Base-by-base conservation (phyloP, 257 asterid genomes). In the Gardenia jasminoides region DNA sequence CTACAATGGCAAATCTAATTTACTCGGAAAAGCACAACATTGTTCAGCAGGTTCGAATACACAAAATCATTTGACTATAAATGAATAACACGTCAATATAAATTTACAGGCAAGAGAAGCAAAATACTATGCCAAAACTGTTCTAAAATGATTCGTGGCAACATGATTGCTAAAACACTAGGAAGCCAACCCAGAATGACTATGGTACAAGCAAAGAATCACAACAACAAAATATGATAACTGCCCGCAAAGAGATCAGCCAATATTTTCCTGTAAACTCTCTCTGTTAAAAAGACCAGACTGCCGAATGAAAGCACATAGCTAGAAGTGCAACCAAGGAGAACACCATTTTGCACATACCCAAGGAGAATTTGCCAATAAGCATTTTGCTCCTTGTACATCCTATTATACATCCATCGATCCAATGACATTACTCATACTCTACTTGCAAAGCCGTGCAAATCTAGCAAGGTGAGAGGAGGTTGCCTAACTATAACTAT, bases 51-150 rank as follows among this genome's bases (percentile, higher is more conserved):
- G 3, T 74, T 31, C 77, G 11, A 17, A 6, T n/a, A 28, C 66
- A n/a, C 66, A 15, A 59, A 31, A 10, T 59, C 66, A 59, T 24
- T 59, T 24, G 33, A 24, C 66, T 24, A 59, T 24, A 24, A 24
- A 59, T n/a, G 15, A 74, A 36, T 44, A 13, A 54, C 24, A 36
- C 13, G 52, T 24, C 22, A 16, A 20, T 17, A 78, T 43, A 4
- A 62, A 61, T 79, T 43, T 79, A 79, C 82, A 79, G 33, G 24
- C 20, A 26, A 70, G 66, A 43, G 19, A 28, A 44, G 39, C 20
- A 70, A 15, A 22, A 20, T 54, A 20, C 65, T 22, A 61, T 50
- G 19, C 68, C 78, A 79, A 47, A 72, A 79, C 50, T 24, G 56
- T 16, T 11, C 80, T 71, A 10, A 31, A 46, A 58, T 28, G 79